A percentile compares a stretch with the other conserved stretches of the same genome.
These are phyloP conservation scores for Dillenia suffruticosa DNA, from an alignment of 164 flowering plant genomes.

Conservation along the genomic window DNA sequence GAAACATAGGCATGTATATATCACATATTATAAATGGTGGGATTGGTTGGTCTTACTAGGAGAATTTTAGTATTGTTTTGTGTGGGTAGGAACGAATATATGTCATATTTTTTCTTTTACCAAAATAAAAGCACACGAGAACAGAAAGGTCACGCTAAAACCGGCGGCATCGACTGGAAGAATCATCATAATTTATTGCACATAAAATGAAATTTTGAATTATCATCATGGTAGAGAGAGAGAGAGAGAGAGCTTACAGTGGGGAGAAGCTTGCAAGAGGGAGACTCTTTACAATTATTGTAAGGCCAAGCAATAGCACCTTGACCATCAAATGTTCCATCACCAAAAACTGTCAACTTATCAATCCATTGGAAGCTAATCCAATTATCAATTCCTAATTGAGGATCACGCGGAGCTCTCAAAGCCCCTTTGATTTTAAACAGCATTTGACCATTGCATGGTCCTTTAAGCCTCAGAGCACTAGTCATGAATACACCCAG, in stretches of 20 bases:
- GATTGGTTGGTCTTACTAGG: no score
- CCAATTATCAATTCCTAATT: constrained; percentile 11
- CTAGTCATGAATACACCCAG: constrained; percentile 10
- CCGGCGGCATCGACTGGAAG: neutral
- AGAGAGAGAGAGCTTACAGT: constrained; percentile 9
- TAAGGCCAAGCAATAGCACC: constrained; percentile 26
- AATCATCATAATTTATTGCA: neutral
- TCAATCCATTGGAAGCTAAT: constrained; percentile 17
- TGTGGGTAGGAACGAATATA: no score
- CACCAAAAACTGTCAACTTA: constrained; percentile 13
- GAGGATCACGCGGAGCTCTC: constrained; percentile 6
- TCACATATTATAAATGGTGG: no score
- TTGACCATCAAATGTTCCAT: constrained; percentile 32
- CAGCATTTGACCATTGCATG: constrained; percentile 12
- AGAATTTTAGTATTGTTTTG: no score
- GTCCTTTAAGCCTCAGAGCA: constrained; percentile 9
- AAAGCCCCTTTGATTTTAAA: constrained; percentile 7
- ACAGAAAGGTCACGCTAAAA: no score
- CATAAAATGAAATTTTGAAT: neutral
- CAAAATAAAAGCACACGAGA: no score
- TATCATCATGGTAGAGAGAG: neutral
- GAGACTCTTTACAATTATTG: constrained; percentile 17
- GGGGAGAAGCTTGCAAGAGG: constrained; percentile 20
- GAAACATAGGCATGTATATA: neutral
- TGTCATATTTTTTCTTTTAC: no score